Evolutionary conservation across 75 land plant species (phyloP).

Genomic region (Pinus tabuliformis): DNA sequence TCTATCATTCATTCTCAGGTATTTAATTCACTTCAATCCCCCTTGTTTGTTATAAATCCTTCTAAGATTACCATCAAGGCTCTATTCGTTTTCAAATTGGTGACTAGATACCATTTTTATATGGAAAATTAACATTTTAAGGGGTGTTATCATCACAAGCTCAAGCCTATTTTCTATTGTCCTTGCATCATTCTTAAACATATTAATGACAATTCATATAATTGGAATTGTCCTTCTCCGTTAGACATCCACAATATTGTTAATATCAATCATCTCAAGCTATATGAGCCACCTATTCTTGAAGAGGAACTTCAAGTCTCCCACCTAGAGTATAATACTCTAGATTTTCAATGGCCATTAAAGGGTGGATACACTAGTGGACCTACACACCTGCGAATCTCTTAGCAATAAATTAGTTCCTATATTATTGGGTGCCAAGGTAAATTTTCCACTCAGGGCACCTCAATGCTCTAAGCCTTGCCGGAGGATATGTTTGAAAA

Average conservation of each 20-base stretch:
- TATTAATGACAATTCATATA: not conserved
- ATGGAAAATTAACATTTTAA: not conserved
- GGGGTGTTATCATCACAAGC: too few species aligned
- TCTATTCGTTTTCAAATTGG: too few species aligned
- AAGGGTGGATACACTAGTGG: not conserved
- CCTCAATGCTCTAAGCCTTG: too few species aligned
- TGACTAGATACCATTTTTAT: too few species aligned
- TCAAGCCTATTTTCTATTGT: not conserved
- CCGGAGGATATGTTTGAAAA: too few species aligned
- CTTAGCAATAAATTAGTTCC: too few species aligned
- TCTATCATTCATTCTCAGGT: too few species aligned
- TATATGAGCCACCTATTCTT: not conserved
- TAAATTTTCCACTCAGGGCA: too few species aligned
- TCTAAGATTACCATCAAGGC: too few species aligned
- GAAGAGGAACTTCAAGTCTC: not conserved
- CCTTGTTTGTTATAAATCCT: too few species aligned
- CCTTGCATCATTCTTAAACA: not conserved
- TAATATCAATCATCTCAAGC: not conserved
- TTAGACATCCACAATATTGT: not conserved
- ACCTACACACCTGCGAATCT: not conserved
- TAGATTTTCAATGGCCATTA: not conserved
- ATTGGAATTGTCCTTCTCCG: not conserved
- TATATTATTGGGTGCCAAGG: too few species aligned
- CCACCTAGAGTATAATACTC: not conserved
- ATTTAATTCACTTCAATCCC: too few species aligned